Evolutionary conservation across 495 filamentous ascomycete genomes (phyloP).

Genomic region (Hyaloscypha hepaticicola): DNA sequence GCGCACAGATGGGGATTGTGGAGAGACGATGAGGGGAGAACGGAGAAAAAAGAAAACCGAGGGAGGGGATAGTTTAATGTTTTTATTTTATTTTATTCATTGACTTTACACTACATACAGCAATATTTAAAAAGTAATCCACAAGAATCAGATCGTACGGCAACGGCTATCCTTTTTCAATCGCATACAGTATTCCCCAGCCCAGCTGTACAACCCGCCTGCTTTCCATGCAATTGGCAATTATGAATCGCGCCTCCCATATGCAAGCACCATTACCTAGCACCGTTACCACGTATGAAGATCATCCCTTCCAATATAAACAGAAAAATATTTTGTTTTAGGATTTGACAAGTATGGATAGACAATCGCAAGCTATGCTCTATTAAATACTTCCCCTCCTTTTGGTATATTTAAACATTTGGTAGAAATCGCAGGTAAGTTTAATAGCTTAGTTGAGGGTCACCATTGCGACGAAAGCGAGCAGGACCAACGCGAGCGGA

Average conservation of each 20-base stretch:
- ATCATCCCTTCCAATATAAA: not conserved
- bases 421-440: slow-evolving; percentile 3
- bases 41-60: not conserved
- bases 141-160: slow-evolving; percentile 5
- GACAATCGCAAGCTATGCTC: slow-evolving; percentile 16
- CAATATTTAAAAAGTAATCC: not conserved
- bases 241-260: slow-evolving; percentile 12
- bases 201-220: not conserved
- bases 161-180: not conserved
- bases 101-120: slow-evolving; percentile 3
- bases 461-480: slow-evolving; percentile 22
- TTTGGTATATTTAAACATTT: slow-evolving; percentile 15
- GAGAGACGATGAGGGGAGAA: not conserved
- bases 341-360: not conserved
- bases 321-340: not conserved
- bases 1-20: not conserved
- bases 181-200: not conserved
- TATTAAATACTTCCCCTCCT: not conserved
- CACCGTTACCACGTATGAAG: not conserved
- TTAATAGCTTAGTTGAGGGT: slow-evolving; percentile 19
- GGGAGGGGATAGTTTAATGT: not conserved
- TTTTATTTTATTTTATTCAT: not conserved
- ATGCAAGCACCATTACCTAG: not conserved
- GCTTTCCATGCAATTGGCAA: not conserved
- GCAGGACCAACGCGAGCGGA: slow-evolving; percentile 27